phyloP scores from a whole-genome alignment of 73 alveolate species.

The Blepharisma stoltei region DNA sequence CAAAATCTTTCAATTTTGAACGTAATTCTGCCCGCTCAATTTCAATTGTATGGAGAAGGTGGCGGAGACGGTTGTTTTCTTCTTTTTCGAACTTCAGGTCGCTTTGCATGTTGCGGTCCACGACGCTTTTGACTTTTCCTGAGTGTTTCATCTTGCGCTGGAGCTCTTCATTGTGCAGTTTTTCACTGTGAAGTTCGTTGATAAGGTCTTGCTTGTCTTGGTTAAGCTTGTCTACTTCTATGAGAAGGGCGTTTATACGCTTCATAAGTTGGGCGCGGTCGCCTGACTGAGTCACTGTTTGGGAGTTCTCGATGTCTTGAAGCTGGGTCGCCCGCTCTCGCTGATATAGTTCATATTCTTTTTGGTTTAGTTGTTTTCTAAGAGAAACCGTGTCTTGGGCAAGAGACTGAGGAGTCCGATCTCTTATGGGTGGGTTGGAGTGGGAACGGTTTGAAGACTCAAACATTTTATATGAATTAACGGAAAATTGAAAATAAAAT shows the following conservation, averaged over 20 bases:
- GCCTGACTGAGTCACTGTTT: background rate
- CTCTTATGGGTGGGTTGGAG: too few relatives aligned
- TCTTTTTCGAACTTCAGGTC: slow-evolving; percentile 59
- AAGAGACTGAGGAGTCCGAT: too few relatives aligned
- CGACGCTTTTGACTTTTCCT: slow-evolving; percentile 40
- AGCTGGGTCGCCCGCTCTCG: background rate
- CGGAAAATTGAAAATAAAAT: too few relatives aligned
- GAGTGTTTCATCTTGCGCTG: slow-evolving; percentile 52
- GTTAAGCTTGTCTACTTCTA: slow-evolving; percentile 22
- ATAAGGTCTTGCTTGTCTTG: slow-evolving; percentile 15
- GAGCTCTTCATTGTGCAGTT: slow-evolving; percentile 44
- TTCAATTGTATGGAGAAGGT: slow-evolving; percentile 42
- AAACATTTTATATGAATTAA: too few relatives aligned
- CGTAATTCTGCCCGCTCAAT: slow-evolving; percentile 44
- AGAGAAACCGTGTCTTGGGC: too few relatives aligned
- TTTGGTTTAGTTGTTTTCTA: background rate
- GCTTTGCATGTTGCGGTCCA: slow-evolving; percentile 47
- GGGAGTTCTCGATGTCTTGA: background rate
- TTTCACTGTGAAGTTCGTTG: background rate
- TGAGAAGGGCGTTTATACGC: background rate
- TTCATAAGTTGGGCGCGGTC: slow-evolving; percentile 10
- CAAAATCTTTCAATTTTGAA: slow-evolving; percentile 51
- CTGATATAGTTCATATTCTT: background rate
- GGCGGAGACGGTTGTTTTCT: slow-evolving; percentile 42
- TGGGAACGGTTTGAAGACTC: too few relatives aligned